These are phyloP conservation scores for Obelidium mucronatum DNA, from an alignment of 192 early-diverging fungal species.

Conservation along the genomic window DNA sequence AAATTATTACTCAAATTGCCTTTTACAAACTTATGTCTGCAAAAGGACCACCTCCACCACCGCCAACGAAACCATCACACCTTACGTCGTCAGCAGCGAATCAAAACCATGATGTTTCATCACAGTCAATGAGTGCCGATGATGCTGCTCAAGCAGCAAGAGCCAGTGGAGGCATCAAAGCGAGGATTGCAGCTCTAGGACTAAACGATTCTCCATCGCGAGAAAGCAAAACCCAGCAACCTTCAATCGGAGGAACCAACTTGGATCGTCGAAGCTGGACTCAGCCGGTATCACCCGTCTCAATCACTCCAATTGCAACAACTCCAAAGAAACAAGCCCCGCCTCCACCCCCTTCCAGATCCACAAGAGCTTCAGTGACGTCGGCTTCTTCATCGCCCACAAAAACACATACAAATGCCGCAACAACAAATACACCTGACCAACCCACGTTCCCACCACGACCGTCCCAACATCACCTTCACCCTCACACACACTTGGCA, in stretches of 20 bases:
- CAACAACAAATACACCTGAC: not conserved
- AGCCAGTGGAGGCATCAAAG: slow-evolving; percentile 7
- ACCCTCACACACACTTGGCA: not conserved
- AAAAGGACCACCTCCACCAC: not conserved
- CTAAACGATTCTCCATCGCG: not conserved
- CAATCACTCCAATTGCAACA: not conserved
- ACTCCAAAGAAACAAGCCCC: not conserved
- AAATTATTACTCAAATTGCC: too few species aligned
- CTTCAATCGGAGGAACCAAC: not conserved
- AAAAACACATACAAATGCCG: not conserved
- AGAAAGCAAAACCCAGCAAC: not conserved
- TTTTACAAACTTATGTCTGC: too few species aligned
- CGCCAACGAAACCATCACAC: not conserved
- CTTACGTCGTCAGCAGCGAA: not conserved
- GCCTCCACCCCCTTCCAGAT: slow-evolving; percentile 12
- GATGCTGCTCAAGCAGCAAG: slow-evolving; percentile 1
- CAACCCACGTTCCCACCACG: not conserved
- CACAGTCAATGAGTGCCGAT: slow-evolving; percentile 1
- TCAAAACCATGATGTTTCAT: too few species aligned
- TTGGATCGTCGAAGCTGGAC: not conserved
- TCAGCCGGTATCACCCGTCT: not conserved
- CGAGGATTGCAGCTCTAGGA: slow-evolving; percentile 11
- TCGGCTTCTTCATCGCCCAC: not conserved
- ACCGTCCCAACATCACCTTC: not conserved
- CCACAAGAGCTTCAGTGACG: not conserved